These are phyloP conservation scores for Alopecurus myosuroides DNA, from an alignment of 176 grass and related monocot species.

Conservation along the genomic window DNA sequence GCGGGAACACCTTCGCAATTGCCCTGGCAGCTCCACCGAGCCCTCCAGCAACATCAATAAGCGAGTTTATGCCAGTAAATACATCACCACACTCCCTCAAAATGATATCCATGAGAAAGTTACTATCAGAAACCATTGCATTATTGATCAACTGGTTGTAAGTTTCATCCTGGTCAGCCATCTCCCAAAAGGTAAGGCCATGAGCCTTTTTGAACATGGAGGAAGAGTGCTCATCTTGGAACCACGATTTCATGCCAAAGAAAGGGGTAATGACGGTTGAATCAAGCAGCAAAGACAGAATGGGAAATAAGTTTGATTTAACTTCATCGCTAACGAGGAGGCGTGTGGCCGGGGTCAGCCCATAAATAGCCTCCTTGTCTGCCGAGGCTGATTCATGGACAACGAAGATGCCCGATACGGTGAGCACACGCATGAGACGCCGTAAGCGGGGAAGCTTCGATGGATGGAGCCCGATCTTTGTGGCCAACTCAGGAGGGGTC, in stretches of 20 bases:
- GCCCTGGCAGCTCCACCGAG: constrained; percentile 5
- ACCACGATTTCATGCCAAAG: constrained; percentile 25
- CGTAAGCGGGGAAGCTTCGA: constrained; percentile 13
- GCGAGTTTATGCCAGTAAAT: constrained; percentile 27
- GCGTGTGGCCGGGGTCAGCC: constrained; percentile 21
- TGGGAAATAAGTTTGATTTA: neutral
- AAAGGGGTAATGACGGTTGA: constrained; percentile 11
- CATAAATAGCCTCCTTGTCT: constrained; percentile 16
- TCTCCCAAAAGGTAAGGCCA: constrained; percentile 6
- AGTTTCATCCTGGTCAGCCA: constrained; percentile 2
- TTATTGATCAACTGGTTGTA: constrained; percentile 28
- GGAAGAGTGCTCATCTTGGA: constrained; percentile 8
- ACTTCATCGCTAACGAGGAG: constrained; percentile 18
- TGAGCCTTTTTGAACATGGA: constrained; percentile 3
- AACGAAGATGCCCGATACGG: constrained; percentile 11
- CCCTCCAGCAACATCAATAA: constrained; percentile 53
- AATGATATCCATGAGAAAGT: constrained; percentile 15
- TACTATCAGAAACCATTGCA: constrained; percentile 36
- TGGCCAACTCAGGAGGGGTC: constrained; percentile 21
- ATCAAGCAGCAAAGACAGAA: constrained; percentile 10
- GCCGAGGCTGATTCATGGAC: neutral
- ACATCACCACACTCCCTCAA: neutral
- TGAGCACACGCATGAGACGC: constrained; percentile 39
- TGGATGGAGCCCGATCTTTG: constrained; percentile 1
- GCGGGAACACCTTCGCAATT: constrained; percentile 33